phyloP scores from a whole-genome alignment of 2,329 filamentous ascomycete species.

The Cytospora paraplurivora region DNA sequence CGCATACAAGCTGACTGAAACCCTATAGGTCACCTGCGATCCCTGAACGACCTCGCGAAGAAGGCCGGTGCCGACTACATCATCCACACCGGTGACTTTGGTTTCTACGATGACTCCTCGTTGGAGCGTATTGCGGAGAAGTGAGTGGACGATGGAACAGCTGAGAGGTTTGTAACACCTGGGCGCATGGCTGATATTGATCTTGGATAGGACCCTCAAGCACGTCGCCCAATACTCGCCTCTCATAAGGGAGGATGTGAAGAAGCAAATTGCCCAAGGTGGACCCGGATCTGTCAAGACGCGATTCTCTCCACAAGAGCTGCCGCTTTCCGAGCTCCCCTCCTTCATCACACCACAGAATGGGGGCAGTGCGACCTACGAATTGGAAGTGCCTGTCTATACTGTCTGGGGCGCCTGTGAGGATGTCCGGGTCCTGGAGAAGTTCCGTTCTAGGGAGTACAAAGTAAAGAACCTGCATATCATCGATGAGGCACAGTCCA shows the following conservation, averaged over 20 bases:
- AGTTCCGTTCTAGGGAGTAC: slow-evolving; percentile 96
- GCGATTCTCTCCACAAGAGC: slow-evolving; percentile 76
- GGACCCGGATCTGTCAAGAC: slow-evolving; percentile 81
- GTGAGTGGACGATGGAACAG: slow-evolving; percentile 54
- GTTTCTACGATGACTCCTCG: slow-evolving; percentile 96
- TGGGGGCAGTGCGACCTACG: slow-evolving; percentile 70
- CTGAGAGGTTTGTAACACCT: neutral
- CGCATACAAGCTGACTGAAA: slow-evolving; percentile 26
- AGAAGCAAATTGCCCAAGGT: slow-evolving; percentile 66
- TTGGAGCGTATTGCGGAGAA: slow-evolving; percentile 98
- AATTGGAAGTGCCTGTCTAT: slow-evolving; percentile 94
- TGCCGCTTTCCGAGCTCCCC: slow-evolving; percentile 90
- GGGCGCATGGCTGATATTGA: slow-evolving; percentile 27
- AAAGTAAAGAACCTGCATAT: slow-evolving; percentile 97
- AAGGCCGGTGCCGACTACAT: slow-evolving; percentile 95
- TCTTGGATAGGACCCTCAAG: slow-evolving; percentile 75
- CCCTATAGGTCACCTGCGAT: slow-evolving; percentile 81
- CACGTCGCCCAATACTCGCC: slow-evolving; percentile 99
- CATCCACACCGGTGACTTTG: slow-evolving; percentile 98
- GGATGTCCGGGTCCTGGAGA: slow-evolving; percentile 95
- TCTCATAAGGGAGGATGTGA: slow-evolving; percentile 77
- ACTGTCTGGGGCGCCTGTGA: slow-evolving; percentile 99
- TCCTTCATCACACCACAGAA: slow-evolving; percentile 63
- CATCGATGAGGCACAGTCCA: slow-evolving; percentile 95
- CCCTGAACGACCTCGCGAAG: slow-evolving; percentile 93